phyloP scores from a whole-genome alignment of 75 land plant genomes.

The Selaginella tamariscina region DNA sequence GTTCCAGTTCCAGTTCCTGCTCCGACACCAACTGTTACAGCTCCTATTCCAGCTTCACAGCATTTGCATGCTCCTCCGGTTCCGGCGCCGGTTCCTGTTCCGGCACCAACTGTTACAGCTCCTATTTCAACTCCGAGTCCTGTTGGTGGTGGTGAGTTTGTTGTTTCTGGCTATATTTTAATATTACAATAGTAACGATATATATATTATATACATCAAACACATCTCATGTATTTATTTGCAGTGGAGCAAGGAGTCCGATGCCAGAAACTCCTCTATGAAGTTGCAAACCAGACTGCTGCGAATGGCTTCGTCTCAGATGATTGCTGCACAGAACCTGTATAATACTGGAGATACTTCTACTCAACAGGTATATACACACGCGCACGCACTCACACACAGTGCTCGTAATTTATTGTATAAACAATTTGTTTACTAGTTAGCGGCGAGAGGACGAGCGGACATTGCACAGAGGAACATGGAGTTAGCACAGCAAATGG shows the following conservation, averaged over 20 bases:
- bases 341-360: neutral
- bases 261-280: neutral
- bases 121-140: neutral
- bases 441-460: neutral
- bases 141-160: too few species aligned
- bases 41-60: neutral
- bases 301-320: neutral
- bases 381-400: too few species aligned
- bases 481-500: neutral
- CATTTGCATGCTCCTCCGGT: neutral
- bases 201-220: neutral
- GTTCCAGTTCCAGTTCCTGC: neutral
- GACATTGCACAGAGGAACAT: neutral
- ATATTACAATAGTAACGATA: neutral
- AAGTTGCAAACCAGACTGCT: neutral
- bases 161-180: neutral
- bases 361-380: neutral
- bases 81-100: neutral
- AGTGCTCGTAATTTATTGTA: too few species aligned
- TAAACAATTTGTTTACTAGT: too few species aligned
- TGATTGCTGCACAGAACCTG: neutral
- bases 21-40: neutral
- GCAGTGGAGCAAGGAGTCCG: neutral
- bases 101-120: neutral
- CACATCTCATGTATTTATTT: neutral